Percentiles rank a stretch among this genome's conserved stretches.
phyloP scores from a whole-genome alignment of 257 asterid genomes.

The Coffea canephora region DNA sequence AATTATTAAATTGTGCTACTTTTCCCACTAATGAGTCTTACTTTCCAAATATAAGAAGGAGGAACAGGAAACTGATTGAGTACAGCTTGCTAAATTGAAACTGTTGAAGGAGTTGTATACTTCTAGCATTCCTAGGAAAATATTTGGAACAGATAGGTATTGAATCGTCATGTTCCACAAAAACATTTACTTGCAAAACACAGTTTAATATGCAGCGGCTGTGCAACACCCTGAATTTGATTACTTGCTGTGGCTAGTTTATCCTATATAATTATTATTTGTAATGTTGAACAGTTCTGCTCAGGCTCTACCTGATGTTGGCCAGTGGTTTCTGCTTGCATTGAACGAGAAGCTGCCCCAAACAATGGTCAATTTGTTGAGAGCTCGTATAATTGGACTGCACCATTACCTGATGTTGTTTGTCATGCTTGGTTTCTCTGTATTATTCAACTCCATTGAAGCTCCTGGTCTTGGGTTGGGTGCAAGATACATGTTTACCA shows the following conservation, averaged over 20 bases:
- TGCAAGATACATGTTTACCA: slow-evolving; percentile 93
- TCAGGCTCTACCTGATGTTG: slow-evolving; percentile 92
- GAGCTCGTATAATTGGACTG: slow-evolving; percentile 88
- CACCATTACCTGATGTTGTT: slow-evolving; percentile 97
- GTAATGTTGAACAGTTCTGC: slow-evolving; percentile 49
- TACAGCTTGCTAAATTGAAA: neutral
- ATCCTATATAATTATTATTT: slow-evolving; percentile 24
- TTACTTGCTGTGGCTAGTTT: neutral
- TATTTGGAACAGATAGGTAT: neutral
- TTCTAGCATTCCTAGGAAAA: neutral
- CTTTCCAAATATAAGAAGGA: neutral
- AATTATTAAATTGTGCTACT: neutral
- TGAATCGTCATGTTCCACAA: too few species aligned
- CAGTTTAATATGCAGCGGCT: neutral
- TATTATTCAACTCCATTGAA: slow-evolving; percentile 74
- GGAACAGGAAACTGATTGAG: neutral
- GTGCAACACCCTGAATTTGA: neutral
- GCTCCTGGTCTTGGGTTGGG: slow-evolving; percentile 97
- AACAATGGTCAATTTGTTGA: slow-evolving; percentile 51
- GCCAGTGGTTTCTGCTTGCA: slow-evolving; percentile 92
- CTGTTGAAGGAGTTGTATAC: neutral
- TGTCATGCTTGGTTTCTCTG: slow-evolving; percentile 93
- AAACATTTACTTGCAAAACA: neutral
- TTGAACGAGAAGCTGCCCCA: slow-evolving; percentile 79
- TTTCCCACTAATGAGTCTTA: neutral